Evolutionary conservation across 257 asterid species (phyloP).

Genomic region (Ballota nigra): DNA sequence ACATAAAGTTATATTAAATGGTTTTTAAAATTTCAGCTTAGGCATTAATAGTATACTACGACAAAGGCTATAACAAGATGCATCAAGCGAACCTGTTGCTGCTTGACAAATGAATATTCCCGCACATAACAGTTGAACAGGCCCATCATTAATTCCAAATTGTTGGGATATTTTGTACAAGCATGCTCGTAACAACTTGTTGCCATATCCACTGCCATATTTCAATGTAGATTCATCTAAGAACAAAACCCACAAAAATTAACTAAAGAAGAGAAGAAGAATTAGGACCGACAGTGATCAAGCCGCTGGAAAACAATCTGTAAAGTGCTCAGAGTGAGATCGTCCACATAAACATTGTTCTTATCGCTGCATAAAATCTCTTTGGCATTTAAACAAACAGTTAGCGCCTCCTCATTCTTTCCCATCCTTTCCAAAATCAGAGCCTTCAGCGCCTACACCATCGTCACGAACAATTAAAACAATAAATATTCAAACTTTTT

Average conservation of each 20-base stretch:
- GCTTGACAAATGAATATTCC: slow-evolving; percentile 92
- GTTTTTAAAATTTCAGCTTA: background rate
- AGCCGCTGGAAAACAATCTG: slow-evolving; percentile 97
- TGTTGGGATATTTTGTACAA: slow-evolving; percentile 72
- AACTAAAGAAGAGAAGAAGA: background rate
- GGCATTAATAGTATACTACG: background rate
- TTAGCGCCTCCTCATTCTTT: slow-evolving; percentile 74
- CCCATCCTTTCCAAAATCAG: slow-evolving; percentile 84
- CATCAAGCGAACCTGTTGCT: slow-evolving; percentile 78
- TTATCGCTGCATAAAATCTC: slow-evolving; percentile 57
- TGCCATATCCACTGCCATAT: slow-evolving; percentile 79
- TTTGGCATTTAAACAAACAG: slow-evolving; percentile 79
- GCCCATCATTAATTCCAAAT: slow-evolving; percentile 87
- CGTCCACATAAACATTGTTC: slow-evolving; percentile 63
- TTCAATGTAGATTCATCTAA: background rate
- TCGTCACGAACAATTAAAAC: slow-evolving; percentile 11
- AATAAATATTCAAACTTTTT: background rate
- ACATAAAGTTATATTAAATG: background rate
- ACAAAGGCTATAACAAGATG: slow-evolving; percentile 10
- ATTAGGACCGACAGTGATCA: slow-evolving; percentile 60
- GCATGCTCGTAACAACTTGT: slow-evolving; percentile 92
- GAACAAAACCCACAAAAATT: background rate
- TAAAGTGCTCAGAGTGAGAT: slow-evolving; percentile 86
- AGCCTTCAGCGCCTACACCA: slow-evolving; percentile 81
- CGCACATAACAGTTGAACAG: slow-evolving; percentile 90